These are phyloP conservation scores for Mesotaenium endlicherianum DNA, from an alignment of 139 green algal species.

Conservation along the genomic window DNA sequence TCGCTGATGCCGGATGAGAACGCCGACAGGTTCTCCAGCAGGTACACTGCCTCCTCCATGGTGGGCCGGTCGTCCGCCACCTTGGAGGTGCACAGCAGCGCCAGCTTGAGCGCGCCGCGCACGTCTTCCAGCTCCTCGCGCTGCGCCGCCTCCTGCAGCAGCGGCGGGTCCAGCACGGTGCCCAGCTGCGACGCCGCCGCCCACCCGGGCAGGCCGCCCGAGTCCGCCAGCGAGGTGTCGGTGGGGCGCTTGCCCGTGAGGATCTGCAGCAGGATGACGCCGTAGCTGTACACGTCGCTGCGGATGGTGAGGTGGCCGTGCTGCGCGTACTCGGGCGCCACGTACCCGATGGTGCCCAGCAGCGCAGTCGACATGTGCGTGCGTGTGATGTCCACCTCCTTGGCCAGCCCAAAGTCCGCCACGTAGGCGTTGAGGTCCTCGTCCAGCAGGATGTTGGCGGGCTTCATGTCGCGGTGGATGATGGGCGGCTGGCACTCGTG, in stretches of 20 bases:
- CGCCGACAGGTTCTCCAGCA: slow-evolving; percentile 27
- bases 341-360: slow-evolving; percentile 13
- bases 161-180: not conserved
- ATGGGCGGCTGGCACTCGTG: slow-evolving; percentile 8
- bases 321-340: slow-evolving; percentile 12
- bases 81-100: slow-evolving; percentile 3
- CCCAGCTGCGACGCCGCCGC: not conserved
- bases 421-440: not conserved
- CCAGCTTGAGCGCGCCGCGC: slow-evolving; percentile 16
- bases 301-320: not conserved
- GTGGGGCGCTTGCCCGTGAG: slow-evolving; percentile 13
- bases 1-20: no score
- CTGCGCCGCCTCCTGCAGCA: not conserved
- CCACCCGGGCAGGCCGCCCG: not conserved
- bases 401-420: slow-evolving; percentile 32
- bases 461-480: slow-evolving; percentile 27
- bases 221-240: not conserved
- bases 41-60: slow-evolving; percentile 11
- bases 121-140: slow-evolving; percentile 1
- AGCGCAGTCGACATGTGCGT: slow-evolving; percentile 4
- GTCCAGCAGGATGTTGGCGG: slow-evolving; percentile 18
- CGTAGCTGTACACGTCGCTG: slow-evolving; percentile 25
- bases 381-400: slow-evolving; percentile 2
- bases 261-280: slow-evolving; percentile 21
- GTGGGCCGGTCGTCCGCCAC: not conserved